Percentiles rank a stretch among this genome's conserved stretches.
Conservation (phyloP, 768 basidiomycete species). For the Mycena olivaceomarginata region DNA sequence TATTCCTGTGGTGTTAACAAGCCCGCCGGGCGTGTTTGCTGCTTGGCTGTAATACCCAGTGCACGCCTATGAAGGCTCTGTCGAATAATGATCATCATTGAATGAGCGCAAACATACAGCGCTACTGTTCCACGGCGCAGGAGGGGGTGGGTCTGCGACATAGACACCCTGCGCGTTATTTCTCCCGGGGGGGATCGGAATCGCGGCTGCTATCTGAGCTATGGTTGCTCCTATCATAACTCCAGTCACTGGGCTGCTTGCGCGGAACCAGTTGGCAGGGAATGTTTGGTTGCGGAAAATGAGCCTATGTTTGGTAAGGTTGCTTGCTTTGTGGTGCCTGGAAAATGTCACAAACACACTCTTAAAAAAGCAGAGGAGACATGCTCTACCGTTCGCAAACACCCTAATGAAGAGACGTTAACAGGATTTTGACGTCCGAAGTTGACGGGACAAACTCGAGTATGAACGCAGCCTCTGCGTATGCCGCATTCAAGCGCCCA, state of each 20-base stretch:
- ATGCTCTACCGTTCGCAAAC: slow-evolving; percentile 36
- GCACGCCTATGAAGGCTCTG: slow-evolving; percentile 20
- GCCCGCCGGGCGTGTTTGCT: slow-evolving; percentile 21
- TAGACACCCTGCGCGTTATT: slow-evolving; percentile 41
- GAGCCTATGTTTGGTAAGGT: slow-evolving; percentile 33
- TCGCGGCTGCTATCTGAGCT: neutral
- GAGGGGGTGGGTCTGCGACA: slow-evolving; percentile 36
- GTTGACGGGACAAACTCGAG: slow-evolving; percentile 1
- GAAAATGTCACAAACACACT: neutral
- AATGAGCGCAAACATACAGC: slow-evolving; percentile 8
- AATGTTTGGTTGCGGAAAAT: slow-evolving; percentile 41
- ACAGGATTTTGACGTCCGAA: neutral
- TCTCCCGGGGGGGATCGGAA: slow-evolving; percentile 26
- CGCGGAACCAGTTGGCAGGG: slow-evolving; percentile 37
- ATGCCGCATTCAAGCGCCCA: slow-evolving; percentile 27
- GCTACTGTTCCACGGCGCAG: slow-evolving; percentile 38
- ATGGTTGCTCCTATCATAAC: neutral
- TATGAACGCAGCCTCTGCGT: slow-evolving; percentile 16
- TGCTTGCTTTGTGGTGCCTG: slow-evolving; percentile 40
- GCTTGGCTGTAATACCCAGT: slow-evolving; percentile 35
- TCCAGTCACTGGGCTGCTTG: slow-evolving; percentile 30
- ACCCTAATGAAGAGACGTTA: slow-evolving; percentile 8
- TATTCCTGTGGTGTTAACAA: slow-evolving; percentile 37
- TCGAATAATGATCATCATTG: neutral
- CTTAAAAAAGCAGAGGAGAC: neutral